Percentiles rank a stretch among this genome's conserved stretches.
These are phyloP conservation scores for Cytidiella melzeri DNA, from an alignment of 768 basidiomycete species.

Conservation along the genomic window DNA sequence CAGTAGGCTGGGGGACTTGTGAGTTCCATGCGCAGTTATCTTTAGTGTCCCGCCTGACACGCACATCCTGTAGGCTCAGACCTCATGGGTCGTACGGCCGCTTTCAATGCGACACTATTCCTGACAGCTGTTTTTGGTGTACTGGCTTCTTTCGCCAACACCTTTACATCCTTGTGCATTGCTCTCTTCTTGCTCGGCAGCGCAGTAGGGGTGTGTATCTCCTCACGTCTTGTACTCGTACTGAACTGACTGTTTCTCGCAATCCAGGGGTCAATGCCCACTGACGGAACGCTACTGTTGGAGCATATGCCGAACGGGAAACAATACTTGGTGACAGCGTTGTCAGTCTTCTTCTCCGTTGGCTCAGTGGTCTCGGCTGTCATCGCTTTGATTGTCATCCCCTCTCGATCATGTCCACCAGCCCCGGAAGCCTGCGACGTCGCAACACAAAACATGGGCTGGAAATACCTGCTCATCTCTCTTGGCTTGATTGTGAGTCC, in stretches of 20 bases:
- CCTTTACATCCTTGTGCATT: constrained; percentile 64
- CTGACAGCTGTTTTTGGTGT: constrained; percentile 89
- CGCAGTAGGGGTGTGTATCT: constrained; percentile 75
- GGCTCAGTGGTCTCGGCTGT: constrained; percentile 84
- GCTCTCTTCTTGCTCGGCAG: constrained; percentile 85
- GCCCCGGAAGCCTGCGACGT: constrained; percentile 54
- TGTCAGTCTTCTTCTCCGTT: constrained; percentile 94
- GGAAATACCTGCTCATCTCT: constrained; percentile 76
- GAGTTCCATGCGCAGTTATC: constrained; percentile 20
- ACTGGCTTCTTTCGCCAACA: constrained; percentile 64
- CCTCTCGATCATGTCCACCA: constrained; percentile 60
- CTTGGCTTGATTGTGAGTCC: constrained; percentile 77
- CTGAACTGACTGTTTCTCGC: background rate
- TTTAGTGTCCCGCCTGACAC: background rate
- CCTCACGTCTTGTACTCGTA: background rate
- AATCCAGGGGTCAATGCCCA: constrained; percentile 86
- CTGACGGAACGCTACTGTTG: constrained; percentile 86
- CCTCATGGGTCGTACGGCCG: constrained; percentile 77
- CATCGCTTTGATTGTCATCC: constrained; percentile 75
- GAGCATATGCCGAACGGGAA: constrained; percentile 94
- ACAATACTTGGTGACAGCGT: constrained; percentile 84
- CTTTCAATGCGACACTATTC: constrained; percentile 90
- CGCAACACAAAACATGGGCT: constrained; percentile 69
- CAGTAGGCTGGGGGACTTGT: constrained; percentile 90
- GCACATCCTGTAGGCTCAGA: constrained; percentile 63